Conservation (phyloP, 805 yeast species). For the Lachancea nothofagi region DNA sequence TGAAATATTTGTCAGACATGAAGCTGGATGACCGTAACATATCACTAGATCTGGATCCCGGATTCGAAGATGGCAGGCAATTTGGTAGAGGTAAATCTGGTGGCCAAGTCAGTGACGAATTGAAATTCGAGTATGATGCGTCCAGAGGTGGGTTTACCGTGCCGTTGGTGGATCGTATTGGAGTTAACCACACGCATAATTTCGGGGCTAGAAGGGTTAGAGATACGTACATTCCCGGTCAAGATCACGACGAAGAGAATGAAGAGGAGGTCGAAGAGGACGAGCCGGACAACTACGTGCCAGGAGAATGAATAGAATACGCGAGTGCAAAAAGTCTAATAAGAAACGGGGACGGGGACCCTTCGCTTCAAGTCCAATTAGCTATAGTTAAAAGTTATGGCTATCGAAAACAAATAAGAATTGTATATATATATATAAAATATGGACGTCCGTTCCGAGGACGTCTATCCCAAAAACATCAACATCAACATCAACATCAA, state of each 20-base stretch:
- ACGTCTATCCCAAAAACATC: not conserved
- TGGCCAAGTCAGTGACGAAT: constrained; percentile 81
- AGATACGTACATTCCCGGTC: constrained; percentile 23
- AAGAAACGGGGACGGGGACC: too few relatives aligned
- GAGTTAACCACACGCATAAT: constrained; percentile 19
- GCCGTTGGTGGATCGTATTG: constrained; percentile 33
- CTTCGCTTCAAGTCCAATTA: too few relatives aligned
- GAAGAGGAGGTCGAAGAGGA: constrained; percentile 14
- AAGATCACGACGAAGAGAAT: constrained; percentile 5
- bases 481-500: too few relatives aligned
- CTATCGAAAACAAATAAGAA: too few relatives aligned
- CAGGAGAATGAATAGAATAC: constrained; percentile 5
- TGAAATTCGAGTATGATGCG: constrained; percentile 45
- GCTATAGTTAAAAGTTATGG: too few relatives aligned
- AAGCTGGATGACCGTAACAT: constrained; percentile 76
- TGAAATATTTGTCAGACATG: constrained; percentile 76
- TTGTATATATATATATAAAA: not conserved
- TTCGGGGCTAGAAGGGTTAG: constrained; percentile 32
- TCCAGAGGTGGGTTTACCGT: constrained; percentile 44
- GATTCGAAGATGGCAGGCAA: constrained; percentile 92
- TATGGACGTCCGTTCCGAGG: not conserved
- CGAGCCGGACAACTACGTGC: constrained; percentile 15
- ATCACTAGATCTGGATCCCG: constrained; percentile 91
- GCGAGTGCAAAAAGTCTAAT: too few relatives aligned
- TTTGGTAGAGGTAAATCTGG: constrained; percentile 91